phyloP scores from a whole-genome alignment of 257 asterid species.

The Plantago elongata region DNA sequence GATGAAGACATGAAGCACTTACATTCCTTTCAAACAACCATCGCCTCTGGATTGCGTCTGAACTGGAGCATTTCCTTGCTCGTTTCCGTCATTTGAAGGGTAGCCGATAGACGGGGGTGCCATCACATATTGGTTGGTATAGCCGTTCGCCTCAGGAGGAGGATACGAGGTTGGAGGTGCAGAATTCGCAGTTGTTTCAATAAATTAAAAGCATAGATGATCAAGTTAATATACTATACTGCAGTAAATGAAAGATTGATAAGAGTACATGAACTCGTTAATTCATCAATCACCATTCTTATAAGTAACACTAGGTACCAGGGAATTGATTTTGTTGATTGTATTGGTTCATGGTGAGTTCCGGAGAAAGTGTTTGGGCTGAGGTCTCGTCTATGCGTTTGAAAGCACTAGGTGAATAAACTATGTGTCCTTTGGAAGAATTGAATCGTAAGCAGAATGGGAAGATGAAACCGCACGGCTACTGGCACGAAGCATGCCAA shows the following conservation, averaged over 20 bases:
- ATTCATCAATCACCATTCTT: no score
- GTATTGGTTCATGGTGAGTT: conserved; percentile 27
- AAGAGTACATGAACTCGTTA: no score
- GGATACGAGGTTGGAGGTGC: conserved; percentile 34
- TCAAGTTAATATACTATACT: no score
- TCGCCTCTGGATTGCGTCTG: conserved; percentile 37
- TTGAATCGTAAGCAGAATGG: background rate
- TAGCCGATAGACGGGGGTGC: conserved; percentile 59
- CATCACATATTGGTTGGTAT: conserved; percentile 27
- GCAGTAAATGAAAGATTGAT: no score
- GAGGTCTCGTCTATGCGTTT: background rate
- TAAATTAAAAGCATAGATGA: no score
- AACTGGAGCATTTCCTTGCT: conserved; percentile 14
- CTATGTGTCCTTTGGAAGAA: background rate
- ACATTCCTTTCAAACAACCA: conserved; percentile 58
- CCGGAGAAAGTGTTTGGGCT: background rate
- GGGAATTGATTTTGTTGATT: conserved; percentile 28
- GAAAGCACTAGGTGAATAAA: background rate
- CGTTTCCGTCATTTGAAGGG: conserved; percentile 35
- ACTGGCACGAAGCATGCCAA: no score
- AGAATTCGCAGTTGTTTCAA: no score
- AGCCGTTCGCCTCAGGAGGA: conserved; percentile 12
- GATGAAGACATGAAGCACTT: conserved; percentile 4
- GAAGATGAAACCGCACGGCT: no score
- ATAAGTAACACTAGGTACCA: no score